A percentile compares a stretch with the other conserved stretches of the same genome.
Conservation (phyloP, 352 stramenopile genomes). For the Thalassiosira hispida region DNA sequence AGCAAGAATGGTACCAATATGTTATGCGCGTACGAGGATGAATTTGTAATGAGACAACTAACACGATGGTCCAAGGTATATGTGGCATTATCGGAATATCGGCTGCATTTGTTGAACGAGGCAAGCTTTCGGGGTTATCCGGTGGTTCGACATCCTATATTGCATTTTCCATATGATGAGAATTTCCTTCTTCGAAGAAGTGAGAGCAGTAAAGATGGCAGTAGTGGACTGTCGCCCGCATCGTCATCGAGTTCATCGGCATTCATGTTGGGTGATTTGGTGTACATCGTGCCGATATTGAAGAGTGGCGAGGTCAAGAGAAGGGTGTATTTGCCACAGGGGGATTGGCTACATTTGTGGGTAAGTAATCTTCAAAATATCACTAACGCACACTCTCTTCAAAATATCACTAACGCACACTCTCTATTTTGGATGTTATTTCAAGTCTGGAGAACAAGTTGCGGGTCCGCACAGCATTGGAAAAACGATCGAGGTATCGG, state of each 20-base stretch:
- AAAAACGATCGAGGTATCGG: conserved; percentile 33
- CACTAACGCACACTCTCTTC: neutral
- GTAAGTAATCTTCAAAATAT: conserved; percentile 16
- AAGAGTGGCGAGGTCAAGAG: conserved; percentile 42
- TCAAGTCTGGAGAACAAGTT: conserved; percentile 23
- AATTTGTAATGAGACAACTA: conserved; percentile 33
- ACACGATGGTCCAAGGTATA: conserved; percentile 51
- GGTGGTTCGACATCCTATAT: conserved; percentile 53
- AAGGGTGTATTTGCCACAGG: conserved; percentile 53
- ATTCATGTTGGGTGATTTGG: conserved; percentile 57
- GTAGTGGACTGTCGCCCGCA: neutral
- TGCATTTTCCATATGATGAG: conserved; percentile 54
- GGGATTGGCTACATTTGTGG: conserved; percentile 58
- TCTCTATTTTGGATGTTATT: neutral
- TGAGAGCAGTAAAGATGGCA: conserved; percentile 8
- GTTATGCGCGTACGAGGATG: conserved; percentile 36
- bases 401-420: neutral
- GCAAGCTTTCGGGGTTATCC: conserved; percentile 52
- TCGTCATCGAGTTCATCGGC: conserved; percentile 1
- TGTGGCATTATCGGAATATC: conserved; percentile 54
- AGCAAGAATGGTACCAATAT: neutral
- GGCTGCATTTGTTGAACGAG: conserved; percentile 41
- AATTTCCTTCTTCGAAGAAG: conserved; percentile 18
- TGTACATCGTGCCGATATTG: conserved; percentile 56
- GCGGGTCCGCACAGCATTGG: conserved; percentile 29